A percentile compares a stretch with the other conserved stretches of the same genome.
phyloP scores from a whole-genome alignment of 768 basidiomycete genomes.

The Lactarius psammicola region DNA sequence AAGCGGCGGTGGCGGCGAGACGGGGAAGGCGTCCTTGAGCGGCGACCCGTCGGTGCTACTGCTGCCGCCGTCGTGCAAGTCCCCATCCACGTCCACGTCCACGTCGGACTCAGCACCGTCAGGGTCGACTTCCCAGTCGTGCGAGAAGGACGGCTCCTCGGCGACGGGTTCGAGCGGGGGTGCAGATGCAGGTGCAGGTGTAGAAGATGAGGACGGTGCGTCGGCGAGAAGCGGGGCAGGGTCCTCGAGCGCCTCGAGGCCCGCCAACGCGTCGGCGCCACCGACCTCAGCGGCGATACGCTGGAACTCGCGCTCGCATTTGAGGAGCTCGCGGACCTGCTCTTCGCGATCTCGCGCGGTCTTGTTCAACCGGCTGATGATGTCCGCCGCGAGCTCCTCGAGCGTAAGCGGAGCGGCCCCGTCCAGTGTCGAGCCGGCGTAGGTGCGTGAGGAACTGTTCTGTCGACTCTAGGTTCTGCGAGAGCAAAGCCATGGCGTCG shows the following conservation, averaged over 20 bases:
- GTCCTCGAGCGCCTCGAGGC: constrained; percentile 60
- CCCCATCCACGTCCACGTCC: constrained; percentile 34
- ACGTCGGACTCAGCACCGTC: constrained; percentile 22
- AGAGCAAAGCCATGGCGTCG: constrained; percentile 72
- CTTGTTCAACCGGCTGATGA: constrained; percentile 76
- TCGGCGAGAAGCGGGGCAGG: no score
- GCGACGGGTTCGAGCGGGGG: constrained; percentile 32
- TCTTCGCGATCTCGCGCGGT: constrained; percentile 73
- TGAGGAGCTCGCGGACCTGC: constrained; percentile 75
- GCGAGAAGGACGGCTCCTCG: constrained; percentile 36
- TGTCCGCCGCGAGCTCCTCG: constrained; percentile 69
- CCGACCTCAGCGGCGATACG: constrained; percentile 76
- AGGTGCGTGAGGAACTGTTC: constrained; percentile 75
- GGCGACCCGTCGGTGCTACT: constrained; percentile 48
- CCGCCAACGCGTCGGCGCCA: constrained; percentile 68
- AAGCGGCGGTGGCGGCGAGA: constrained; percentile 46
- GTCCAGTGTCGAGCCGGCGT: constrained; percentile 63
- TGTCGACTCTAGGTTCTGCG: constrained; percentile 72
- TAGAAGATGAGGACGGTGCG: constrained; percentile 33
- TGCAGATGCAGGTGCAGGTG: constrained; percentile 22
- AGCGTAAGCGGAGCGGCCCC: constrained; percentile 39
- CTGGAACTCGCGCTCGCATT: constrained; percentile 76
- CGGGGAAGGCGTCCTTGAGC: constrained; percentile 54
- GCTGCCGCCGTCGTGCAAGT: constrained; percentile 52
- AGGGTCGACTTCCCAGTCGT: constrained; percentile 62